Conservation (phyloP, 768 basidiomycete species). For the Dacryopinax spathularia region DNA sequence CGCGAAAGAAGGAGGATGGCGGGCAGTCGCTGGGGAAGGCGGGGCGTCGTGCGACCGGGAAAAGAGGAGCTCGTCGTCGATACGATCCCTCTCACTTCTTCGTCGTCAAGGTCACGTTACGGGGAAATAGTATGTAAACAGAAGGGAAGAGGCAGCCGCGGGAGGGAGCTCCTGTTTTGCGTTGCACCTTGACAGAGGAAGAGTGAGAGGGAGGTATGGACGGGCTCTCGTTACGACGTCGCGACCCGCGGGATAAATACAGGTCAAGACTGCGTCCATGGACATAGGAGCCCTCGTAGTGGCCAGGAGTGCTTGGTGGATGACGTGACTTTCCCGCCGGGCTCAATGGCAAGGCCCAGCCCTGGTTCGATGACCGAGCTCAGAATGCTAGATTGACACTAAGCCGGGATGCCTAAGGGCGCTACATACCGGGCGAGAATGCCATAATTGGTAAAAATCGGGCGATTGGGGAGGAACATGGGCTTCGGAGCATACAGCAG, state of each 20-base stretch:
- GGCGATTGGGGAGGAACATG: not conserved
- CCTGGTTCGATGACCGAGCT: not conserved
- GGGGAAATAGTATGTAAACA: not conserved
- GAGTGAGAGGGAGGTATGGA: constrained; percentile 4
- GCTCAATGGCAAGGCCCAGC: not conserved
- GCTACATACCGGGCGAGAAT: not conserved
- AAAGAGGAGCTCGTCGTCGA: not conserved
- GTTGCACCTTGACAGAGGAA: not conserved
- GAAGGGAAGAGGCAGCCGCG: too few relatives aligned
- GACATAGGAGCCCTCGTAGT: too few relatives aligned
- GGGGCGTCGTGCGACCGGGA: not conserved
- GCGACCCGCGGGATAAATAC: not conserved
- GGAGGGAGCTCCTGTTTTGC: too few relatives aligned
- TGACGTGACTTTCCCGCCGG: not conserved
- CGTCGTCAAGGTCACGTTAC: not conserved
- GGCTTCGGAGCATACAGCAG: not conserved
- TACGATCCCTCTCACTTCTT: not conserved
- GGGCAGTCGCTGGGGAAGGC: too few relatives aligned
- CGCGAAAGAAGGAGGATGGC: not conserved
- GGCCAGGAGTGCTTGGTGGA: too few relatives aligned
- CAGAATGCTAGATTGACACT: not conserved
- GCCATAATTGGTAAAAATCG: not conserved
- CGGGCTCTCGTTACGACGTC: not conserved
- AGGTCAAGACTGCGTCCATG: not conserved
- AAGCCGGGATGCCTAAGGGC: not conserved